Conservation (phyloP, 371 early-diverging fungal genomes). For the Rhizopus arrhizus region DNA sequence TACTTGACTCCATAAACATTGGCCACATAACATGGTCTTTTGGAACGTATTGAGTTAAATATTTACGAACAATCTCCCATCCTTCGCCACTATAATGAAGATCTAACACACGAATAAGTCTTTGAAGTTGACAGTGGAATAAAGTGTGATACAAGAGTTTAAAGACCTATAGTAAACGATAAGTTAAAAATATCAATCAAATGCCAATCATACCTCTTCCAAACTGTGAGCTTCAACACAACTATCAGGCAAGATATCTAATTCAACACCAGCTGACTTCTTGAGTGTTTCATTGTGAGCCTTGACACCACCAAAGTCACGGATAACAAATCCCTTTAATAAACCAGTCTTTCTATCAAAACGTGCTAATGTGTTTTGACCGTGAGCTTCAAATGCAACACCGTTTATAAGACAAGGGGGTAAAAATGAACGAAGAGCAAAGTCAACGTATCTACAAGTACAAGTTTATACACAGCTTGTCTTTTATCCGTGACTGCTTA, state of each 20-base stretch:
- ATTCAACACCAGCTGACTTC: slow-evolving; percentile 42
- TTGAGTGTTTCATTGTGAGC: slow-evolving; percentile 60
- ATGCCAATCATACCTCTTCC: slow-evolving; percentile 42
- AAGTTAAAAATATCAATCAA: too few relatives aligned
- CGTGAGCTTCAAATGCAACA: slow-evolving; percentile 76
- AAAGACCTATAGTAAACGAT: slow-evolving; percentile 37
- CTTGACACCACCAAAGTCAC: slow-evolving; percentile 79
- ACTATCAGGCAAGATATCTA: slow-evolving; percentile 63
- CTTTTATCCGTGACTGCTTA: slow-evolving; percentile 22
- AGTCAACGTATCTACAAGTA: slow-evolving; percentile 38
- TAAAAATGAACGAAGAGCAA: slow-evolving; percentile 64
- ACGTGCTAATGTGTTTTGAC: slow-evolving; percentile 69
- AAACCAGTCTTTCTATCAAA: slow-evolving; percentile 59
- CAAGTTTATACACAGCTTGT: not conserved
- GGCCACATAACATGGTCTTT: slow-evolving; percentile 49
- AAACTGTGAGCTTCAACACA: slow-evolving; percentile 57
- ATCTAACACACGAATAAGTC: slow-evolving; percentile 66
- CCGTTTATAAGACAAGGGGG: slow-evolving; percentile 69
- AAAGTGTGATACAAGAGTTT: slow-evolving; percentile 71
- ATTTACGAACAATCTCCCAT: slow-evolving; percentile 63
- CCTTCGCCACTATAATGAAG: slow-evolving; percentile 68
- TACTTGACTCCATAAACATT: slow-evolving; percentile 48
- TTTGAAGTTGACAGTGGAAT: slow-evolving; percentile 69
- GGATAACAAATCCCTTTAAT: slow-evolving; percentile 67
- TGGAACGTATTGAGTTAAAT: slow-evolving; percentile 52